Conservation (phyloP, 768 basidiomycete genomes). For the Mycena chlorophos region DNA sequence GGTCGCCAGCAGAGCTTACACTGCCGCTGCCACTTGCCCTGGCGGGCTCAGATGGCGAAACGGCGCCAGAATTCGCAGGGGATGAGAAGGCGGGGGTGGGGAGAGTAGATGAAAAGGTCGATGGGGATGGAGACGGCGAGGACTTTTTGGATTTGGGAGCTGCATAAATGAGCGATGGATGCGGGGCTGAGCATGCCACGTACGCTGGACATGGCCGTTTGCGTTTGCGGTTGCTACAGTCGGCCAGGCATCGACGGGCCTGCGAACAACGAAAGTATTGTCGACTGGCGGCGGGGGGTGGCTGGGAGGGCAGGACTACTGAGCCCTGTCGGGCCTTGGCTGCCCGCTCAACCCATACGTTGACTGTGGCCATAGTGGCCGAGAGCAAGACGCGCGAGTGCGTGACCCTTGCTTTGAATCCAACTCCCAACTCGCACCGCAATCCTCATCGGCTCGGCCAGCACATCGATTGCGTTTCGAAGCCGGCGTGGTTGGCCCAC, state of each 20-base stretch:
- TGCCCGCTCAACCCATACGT: conserved; percentile 17
- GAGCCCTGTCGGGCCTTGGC: conserved; percentile 5
- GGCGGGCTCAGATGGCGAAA: background rate
- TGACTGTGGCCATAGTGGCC: conserved; percentile 8
- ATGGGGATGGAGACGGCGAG: background rate
- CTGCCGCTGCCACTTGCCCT: background rate
- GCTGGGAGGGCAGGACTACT: background rate
- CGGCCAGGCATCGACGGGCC: conserved; percentile 11
- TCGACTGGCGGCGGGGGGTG: conserved; percentile 1
- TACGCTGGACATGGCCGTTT: conserved; percentile 1
- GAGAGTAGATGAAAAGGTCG: background rate
- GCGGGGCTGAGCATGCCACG: background rate
- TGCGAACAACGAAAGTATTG: conserved; percentile 9
- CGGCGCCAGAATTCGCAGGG: background rate
- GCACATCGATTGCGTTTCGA: too few relatives aligned
- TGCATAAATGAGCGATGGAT: background rate
- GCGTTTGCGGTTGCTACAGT: conserved; percentile 7
- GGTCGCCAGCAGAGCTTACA: background rate
- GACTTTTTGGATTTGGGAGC: background rate
- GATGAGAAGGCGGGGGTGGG: conserved; percentile 1
- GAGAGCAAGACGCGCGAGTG: too few relatives aligned
- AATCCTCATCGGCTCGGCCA: too few relatives aligned
- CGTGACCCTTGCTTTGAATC: too few relatives aligned
- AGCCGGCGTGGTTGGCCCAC: too few relatives aligned
- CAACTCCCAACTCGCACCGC: too few relatives aligned